phyloP scores from a whole-genome alignment of 2,329 filamentous ascomycete genomes.

The Arthrinium puccinioides region DNA sequence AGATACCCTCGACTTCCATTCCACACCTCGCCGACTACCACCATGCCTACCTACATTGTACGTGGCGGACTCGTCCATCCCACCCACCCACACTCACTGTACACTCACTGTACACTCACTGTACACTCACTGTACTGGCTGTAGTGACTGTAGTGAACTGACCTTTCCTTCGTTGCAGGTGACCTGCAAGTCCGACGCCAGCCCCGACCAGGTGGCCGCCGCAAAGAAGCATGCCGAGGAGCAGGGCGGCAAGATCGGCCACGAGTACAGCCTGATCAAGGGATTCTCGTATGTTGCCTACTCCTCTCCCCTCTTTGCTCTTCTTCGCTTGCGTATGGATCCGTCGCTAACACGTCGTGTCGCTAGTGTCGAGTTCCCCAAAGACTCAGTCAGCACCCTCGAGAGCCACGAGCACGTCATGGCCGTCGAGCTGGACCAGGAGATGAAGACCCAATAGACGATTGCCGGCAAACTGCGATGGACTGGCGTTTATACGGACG shows the following conservation, averaged over 20 bases:
- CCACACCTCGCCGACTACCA: conserved; percentile 19
- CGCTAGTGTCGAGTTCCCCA: conserved; percentile 63
- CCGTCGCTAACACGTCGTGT: neutral
- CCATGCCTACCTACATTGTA: conserved; percentile 53
- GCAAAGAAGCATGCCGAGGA: conserved; percentile 69
- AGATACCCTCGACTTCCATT: too few relatives aligned
- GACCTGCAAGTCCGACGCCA: conserved; percentile 67
- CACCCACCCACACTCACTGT: neutral
- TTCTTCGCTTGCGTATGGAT: conserved; percentile 3
- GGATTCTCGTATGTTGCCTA: conserved; percentile 71
- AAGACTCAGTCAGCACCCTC: conserved; percentile 59
- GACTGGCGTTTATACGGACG: neutral
- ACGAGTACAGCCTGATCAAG: conserved; percentile 84
- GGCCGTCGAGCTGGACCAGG: conserved; percentile 64
- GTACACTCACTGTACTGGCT: neutral
- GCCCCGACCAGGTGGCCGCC: conserved; percentile 57
- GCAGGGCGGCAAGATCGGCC: conserved; percentile 75
- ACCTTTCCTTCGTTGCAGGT: too few relatives aligned
- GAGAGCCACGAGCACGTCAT: conserved; percentile 65
- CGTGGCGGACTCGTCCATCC: conserved; percentile 8
- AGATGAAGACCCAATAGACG: conserved; percentile 64
- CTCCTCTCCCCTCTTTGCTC: neutral
- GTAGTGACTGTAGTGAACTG: too few relatives aligned
- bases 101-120: neutral
- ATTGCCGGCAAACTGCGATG: conserved; percentile 5